Evolutionary conservation across 106 monocot species (phyloP).

Genomic region (Dendrobium huoshanense): DNA sequence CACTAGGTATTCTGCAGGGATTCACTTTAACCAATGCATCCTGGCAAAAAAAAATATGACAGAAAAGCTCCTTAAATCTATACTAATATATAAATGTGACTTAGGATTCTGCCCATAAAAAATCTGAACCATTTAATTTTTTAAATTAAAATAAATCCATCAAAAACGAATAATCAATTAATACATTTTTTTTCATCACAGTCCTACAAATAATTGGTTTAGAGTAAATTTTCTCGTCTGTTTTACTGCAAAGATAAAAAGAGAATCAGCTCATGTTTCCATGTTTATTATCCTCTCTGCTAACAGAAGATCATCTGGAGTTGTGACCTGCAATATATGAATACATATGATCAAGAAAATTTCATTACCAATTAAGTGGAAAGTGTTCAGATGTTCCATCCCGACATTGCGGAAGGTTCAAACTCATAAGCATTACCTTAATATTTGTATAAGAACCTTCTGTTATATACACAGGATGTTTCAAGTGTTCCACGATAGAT

Average conservation of each 20-base stretch:
- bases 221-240: background rate
- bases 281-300: conserved; percentile 77
- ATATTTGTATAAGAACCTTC: conserved; percentile 99
- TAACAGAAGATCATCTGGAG: conserved; percentile 87
- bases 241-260: background rate
- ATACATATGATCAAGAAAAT: background rate
- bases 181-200: background rate
- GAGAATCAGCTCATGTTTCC: background rate
- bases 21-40: too few relatives aligned
- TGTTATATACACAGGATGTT: conserved; percentile 91
- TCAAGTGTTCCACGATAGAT: conserved; percentile 95
- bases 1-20: too few relatives aligned
- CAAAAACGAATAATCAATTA: too few relatives aligned
- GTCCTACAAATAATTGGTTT: background rate
- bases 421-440: conserved; percentile 39
- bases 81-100: too few relatives aligned
- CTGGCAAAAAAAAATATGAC: too few relatives aligned
- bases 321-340: conserved; percentile 62
- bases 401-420: background rate
- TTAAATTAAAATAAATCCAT: too few relatives aligned
- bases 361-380: background rate
- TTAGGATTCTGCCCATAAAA: too few relatives aligned
- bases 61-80: too few relatives aligned
- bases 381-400: too few relatives aligned
- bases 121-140: too few relatives aligned